Percentiles rank a stretch among this genome's conserved stretches.
phyloP scores from a whole-genome alignment of 768 basidiomycete species.

The Collybia nuda region DNA sequence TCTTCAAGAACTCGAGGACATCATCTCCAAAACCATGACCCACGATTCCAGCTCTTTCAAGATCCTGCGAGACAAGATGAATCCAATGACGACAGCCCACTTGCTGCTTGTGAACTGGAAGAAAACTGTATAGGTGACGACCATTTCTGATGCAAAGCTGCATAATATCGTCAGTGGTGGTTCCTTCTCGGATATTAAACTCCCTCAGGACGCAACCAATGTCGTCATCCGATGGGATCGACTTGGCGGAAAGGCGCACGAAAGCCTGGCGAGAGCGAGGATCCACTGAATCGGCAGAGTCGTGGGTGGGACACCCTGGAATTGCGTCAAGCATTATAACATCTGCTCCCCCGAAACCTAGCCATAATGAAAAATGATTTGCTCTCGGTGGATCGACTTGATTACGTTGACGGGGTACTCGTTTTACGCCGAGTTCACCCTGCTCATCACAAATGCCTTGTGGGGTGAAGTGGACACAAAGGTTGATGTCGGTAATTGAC shows the following conservation, averaged over 20 bases:
- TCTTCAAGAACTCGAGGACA: background rate
- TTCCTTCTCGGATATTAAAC: slow-evolving; percentile 3
- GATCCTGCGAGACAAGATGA: background rate
- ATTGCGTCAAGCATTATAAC: slow-evolving; percentile 15
- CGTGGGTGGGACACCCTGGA: slow-evolving; percentile 5
- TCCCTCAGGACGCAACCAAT: slow-evolving; percentile 16
- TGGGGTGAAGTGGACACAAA: slow-evolving; percentile 13
- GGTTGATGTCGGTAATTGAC: slow-evolving; percentile 15
- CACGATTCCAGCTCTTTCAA: background rate
- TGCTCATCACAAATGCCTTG: slow-evolving; percentile 22
- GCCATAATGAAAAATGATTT: slow-evolving; percentile 21
- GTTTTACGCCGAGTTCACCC: slow-evolving; percentile 9
- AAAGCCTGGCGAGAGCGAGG: background rate
- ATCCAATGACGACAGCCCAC: slow-evolving; percentile 21
- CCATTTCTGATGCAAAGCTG: slow-evolving; percentile 9
- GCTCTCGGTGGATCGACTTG: slow-evolving; percentile 10
- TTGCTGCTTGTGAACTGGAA: slow-evolving; percentile 13
- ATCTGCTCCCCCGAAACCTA: slow-evolving; percentile 8
- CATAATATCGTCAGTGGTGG: slow-evolving; percentile 12
- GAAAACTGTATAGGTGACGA: slow-evolving; percentile 12
- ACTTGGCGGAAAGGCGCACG: slow-evolving; percentile 10
- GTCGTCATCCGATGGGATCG: slow-evolving; percentile 5
- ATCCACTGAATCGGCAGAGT: background rate
- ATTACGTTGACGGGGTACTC: slow-evolving; percentile 7
- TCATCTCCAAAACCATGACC: background rate